Evolutionary conservation across 805 yeast genomes (phyloP), one percentile per base, ranked within the genome.

Genomic region (Metschnikowia colocasiae): DNA sequence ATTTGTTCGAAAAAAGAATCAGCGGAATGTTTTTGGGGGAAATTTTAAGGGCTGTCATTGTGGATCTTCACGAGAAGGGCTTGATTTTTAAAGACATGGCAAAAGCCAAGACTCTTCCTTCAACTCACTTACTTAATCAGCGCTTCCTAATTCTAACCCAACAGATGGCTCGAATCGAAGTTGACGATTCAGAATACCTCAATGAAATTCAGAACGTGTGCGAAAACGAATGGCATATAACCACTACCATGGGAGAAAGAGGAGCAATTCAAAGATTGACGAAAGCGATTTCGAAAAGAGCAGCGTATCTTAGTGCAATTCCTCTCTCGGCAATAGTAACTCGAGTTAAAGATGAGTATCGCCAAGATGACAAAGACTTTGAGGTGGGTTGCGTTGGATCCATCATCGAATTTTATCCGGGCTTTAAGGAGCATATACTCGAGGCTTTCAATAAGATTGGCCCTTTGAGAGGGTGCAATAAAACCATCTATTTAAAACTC

Each of bases 351-450:
- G 80, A 76, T 46, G 71, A 71, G 38, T 87, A 85, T 58, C 40
- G 56, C n/a, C 59, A 65, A 45, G 72, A 67, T 39, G 59, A 57
- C 35, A 81, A 79, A 51, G 87, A 83, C 59, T 89, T 92, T 43
- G 98, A 92, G 64, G 80, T 94, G 55, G 98, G 97, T 49, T 91
- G 91, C 50, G 98, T 92, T 66, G 99, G 99, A 31, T 84, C 96
- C 2, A 94, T 92, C 46, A 85, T 92, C 42, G 96, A 92, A 68
- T 86, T 80, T 62, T 94, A 91, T 66, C 99, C 99, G 15, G 91
- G 92, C 22, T 92, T 86, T 70, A 82, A 85, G 69, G 79, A 83
- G 10, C 79, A 80, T 77, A 71, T 92, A 53, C 80, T 92, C 61
- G 89, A 87, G 53, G 96, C 96, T 0, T 69, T 91, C 52, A 73